phyloP scores from a whole-genome alignment of 352 stramenopile genomes.

The Phytophthora foliorum region DNA sequence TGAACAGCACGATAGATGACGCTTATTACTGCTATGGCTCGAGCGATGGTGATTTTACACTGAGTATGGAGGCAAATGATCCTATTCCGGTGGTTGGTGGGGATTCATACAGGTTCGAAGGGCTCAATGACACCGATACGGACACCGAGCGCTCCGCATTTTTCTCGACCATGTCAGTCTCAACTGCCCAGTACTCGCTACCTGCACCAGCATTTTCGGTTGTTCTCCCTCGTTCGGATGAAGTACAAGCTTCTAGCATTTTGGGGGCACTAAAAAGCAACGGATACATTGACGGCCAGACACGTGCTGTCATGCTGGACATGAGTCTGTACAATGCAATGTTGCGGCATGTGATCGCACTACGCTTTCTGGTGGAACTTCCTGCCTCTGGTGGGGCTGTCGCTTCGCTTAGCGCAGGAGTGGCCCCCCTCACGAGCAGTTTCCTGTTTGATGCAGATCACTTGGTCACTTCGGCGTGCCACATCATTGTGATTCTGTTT shows the following conservation, averaged over 20 bases:
- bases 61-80: slow-evolving; percentile 6
- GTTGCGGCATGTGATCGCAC: slow-evolving; percentile 44
- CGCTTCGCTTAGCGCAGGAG: slow-evolving; percentile 28
- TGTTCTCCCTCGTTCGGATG: slow-evolving; percentile 41
- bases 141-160: slow-evolving; percentile 35
- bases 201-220: slow-evolving; percentile 58
- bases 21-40: slow-evolving; percentile 24
- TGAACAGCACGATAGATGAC: not conserved
- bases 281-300: slow-evolving; percentile 51
- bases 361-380: slow-evolving; percentile 64
- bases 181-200: slow-evolving; percentile 29
- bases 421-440: slow-evolving; percentile 50
- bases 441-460: slow-evolving; percentile 49
- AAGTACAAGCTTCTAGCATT: slow-evolving; percentile 17
- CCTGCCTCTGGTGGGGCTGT: slow-evolving; percentile 50
- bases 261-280: slow-evolving; percentile 39
- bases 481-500: slow-evolving; percentile 46
- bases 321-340: slow-evolving; percentile 63
- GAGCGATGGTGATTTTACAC: slow-evolving; percentile 25
- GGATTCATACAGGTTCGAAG: slow-evolving; percentile 39
- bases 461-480: slow-evolving; percentile 37
- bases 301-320: slow-evolving; percentile 55
- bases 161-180: slow-evolving; percentile 53
- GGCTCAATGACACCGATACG: slow-evolving; percentile 48
- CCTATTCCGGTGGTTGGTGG: slow-evolving; percentile 16